Percentiles rank a stretch among this genome's conserved stretches.
phyloP scores from a whole-genome alignment of 1,284 basidiomycete genomes.

The Coniophora puteana region DNA sequence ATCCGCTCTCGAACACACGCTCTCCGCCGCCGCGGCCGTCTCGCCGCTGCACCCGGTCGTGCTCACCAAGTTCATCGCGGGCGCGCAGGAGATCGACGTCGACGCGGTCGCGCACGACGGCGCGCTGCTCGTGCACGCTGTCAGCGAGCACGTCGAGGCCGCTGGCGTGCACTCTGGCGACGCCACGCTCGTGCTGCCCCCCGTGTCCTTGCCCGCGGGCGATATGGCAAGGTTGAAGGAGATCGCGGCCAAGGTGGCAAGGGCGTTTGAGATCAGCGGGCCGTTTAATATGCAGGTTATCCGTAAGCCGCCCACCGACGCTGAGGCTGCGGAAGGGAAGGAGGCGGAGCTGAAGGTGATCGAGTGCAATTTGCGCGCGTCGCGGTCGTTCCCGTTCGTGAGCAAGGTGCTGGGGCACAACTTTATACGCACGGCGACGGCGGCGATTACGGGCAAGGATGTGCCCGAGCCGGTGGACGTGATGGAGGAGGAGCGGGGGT shows the following conservation, averaged over 20 bases:
- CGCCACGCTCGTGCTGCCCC: slow-evolving; percentile 97
- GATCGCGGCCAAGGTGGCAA: slow-evolving; percentile 94
- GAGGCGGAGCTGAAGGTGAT: slow-evolving; percentile 91
- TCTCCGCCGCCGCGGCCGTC: slow-evolving; percentile 92
- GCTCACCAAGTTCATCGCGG: slow-evolving; percentile 97
- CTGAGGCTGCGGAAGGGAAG: no score
- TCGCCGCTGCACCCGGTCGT: slow-evolving; percentile 98
- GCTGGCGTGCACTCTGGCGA: slow-evolving; percentile 99
- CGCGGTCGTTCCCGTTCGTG: slow-evolving; percentile 98
- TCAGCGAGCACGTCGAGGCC: slow-evolving; percentile 99
- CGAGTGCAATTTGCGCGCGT: slow-evolving; percentile 97
- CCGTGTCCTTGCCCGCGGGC: slow-evolving; percentile 73
- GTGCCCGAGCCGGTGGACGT: slow-evolving; percentile 93
- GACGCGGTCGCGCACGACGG: slow-evolving; percentile 97
- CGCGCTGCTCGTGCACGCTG: slow-evolving; percentile 90
- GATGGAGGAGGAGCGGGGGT: slow-evolving; percentile 89
- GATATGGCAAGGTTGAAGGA: slow-evolving; percentile 89
- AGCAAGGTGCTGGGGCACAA: slow-evolving; percentile 97
- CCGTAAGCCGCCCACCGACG: slow-evolving; percentile 67
- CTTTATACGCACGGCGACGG: slow-evolving; percentile 94
- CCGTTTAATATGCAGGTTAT: slow-evolving; percentile 99
- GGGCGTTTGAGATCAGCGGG: slow-evolving; percentile 94
- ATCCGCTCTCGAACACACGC: slow-evolving; percentile 83
- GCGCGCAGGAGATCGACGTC: slow-evolving; percentile 96
- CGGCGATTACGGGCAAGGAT: slow-evolving; percentile 86